Evolutionary conservation across 2,329 filamentous ascomycete species (phyloP).

Genomic region (Sclerotinia borealis): DNA sequence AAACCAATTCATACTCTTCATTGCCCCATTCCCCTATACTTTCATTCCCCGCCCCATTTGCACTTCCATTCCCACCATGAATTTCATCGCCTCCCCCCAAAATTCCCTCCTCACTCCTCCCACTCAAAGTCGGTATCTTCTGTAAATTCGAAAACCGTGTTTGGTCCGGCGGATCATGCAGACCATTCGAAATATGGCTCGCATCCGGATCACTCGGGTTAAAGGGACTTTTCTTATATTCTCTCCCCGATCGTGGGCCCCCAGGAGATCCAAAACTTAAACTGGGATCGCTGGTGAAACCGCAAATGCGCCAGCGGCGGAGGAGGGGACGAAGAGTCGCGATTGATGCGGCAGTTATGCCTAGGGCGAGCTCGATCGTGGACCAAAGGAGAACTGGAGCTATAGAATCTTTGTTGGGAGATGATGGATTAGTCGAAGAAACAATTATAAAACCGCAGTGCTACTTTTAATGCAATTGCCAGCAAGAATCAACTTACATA

Average conservation of each 20-base stretch:
- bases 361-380: background rate
- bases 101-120: background rate
- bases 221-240: background rate
- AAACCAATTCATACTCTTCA: background rate
- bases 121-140: background rate
- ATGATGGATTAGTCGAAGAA: background rate
- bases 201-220: too few species aligned
- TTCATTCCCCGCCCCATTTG: background rate
- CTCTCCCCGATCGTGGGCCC: background rate
- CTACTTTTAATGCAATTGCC: background rate
- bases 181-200: too few species aligned
- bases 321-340: slow-evolving; percentile 6
- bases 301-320: background rate
- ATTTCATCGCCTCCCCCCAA: background rate
- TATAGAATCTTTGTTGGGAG: background rate
- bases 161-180: background rate
- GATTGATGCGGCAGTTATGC: background rate
- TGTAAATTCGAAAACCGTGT: background rate
- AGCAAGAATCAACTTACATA: background rate
- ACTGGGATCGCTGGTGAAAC: background rate
- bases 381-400: background rate
- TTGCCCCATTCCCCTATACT: background rate
- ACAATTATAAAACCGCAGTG: too few species aligned
- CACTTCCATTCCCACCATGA: background rate
- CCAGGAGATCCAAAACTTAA: background rate